Evolutionary conservation across 1,284 basidiomycete species (phyloP).

Genomic region (Ceratobasidium sp.): DNA sequence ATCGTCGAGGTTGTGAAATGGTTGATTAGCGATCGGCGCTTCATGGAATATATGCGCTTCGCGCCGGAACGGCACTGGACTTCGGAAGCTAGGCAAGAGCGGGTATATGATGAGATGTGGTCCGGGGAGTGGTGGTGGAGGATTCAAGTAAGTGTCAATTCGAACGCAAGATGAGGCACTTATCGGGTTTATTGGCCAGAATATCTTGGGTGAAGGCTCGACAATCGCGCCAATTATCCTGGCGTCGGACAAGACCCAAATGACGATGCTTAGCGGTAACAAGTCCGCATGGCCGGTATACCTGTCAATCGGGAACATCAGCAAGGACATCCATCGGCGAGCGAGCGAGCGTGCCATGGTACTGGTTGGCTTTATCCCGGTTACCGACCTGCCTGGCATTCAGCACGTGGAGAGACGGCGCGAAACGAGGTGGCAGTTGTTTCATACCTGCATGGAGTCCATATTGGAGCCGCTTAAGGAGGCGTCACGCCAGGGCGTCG

Average conservation of each 20-base stretch:
- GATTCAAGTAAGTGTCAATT: constrained; percentile 33
- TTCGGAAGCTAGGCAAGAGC: not conserved
- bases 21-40: not conserved
- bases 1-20: not conserved
- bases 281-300: not conserved
- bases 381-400: not conserved
- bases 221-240: constrained; percentile 13
- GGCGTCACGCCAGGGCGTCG: constrained; percentile 25
- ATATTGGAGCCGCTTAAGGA: constrained; percentile 47
- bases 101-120: constrained; percentile 8
- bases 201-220: constrained; percentile 10
- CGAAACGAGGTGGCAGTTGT: constrained; percentile 40
- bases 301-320: constrained; percentile 41
- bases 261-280: not conserved
- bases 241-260: constrained; percentile 1
- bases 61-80: constrained; percentile 16
- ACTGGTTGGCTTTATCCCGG: constrained; percentile 9
- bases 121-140: constrained; percentile 44
- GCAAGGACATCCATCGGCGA: constrained; percentile 34
- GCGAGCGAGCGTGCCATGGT: constrained; percentile 6
- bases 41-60: not conserved
- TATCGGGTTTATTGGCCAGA: not conserved
- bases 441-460: constrained; percentile 50
- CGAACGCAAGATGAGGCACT: not conserved
- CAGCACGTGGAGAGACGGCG: not conserved